phyloP scores from a whole-genome alignment of 164 flowering plant species.

The Santalum album region DNA sequence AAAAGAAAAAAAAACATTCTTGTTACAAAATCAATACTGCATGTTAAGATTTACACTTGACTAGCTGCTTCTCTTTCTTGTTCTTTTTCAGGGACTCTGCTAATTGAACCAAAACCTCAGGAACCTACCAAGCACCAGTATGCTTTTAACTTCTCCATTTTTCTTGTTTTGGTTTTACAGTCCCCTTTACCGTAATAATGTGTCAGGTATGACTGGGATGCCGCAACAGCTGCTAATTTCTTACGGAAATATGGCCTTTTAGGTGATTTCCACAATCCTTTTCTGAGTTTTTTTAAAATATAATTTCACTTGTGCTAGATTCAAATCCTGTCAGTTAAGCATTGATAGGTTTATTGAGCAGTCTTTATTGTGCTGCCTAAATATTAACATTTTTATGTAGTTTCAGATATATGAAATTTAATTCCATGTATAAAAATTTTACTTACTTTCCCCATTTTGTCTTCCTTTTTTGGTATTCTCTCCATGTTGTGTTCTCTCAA shows the following conservation, averaged over 20 bases:
- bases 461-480: too few species aligned
- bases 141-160: constrained; percentile 9
- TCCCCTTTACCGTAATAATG: constrained; percentile 1
- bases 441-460: too few species aligned
- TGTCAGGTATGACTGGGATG: constrained; percentile 97
- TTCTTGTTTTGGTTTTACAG: not conserved
- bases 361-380: too few species aligned
- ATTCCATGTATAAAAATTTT: not conserved
- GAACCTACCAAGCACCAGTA: constrained; percentile 99
- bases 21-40: not conserved
- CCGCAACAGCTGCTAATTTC: constrained; percentile 82
- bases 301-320: too few species aligned
- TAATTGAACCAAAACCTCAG: constrained; percentile 98
- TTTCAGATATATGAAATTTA: not conserved
- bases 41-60: not conserved
- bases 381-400: not conserved
- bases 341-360: too few species aligned
- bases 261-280: constrained; percentile 25
- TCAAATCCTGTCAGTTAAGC: too few species aligned
- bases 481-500: not conserved
- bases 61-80: not conserved
- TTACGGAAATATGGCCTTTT: constrained; percentile 75
- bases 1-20: too few species aligned
- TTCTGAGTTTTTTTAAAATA: not conserved
- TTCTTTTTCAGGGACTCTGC: constrained; percentile 67